Percentiles rank a stretch among this genome's conserved stretches.
Conservation (phyloP, 208 protist genomes). For the Leishmania tarentolae region DNA sequence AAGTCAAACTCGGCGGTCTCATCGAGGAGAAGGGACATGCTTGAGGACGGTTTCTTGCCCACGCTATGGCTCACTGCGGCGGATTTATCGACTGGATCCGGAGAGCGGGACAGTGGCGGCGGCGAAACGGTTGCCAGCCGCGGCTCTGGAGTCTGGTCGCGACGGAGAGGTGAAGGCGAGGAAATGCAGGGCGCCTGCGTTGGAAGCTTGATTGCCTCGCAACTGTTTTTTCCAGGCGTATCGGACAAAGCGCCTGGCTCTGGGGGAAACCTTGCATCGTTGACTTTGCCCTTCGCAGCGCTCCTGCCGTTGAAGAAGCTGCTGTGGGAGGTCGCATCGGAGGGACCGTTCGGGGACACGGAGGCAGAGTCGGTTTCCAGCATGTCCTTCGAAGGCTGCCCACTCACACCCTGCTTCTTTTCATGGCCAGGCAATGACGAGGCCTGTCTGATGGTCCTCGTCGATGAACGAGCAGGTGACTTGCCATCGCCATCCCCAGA, state of each 20-base stretch:
- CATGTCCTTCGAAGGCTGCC: neutral
- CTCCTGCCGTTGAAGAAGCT: too few species aligned
- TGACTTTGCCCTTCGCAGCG: neutral
- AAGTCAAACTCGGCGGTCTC: slow-evolving; percentile 17
- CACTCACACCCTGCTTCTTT: neutral
- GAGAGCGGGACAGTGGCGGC: slow-evolving; percentile 12
- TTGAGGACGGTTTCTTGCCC: neutral
- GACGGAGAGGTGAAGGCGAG: neutral
- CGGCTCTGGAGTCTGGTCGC: neutral
- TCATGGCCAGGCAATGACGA: neutral
- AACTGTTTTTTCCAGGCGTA: neutral
- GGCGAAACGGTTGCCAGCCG: neutral
- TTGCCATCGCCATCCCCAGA: neutral
- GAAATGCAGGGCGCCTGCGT: neutral
- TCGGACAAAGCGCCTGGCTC: neutral
- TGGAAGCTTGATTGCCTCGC: neutral
- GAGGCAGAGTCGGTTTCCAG: neutral
- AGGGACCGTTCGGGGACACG: neutral
- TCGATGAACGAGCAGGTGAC: neutral
- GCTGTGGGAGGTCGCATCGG: neutral
- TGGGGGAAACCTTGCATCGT: neutral
- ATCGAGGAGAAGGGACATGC: slow-evolving; percentile 9
- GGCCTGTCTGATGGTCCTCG: neutral
- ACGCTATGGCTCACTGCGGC: neutral
- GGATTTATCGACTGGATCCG: neutral